Conservation (phyloP, 2,329 filamentous ascomycete species). For the Camptophora hylomeconis region DNA sequence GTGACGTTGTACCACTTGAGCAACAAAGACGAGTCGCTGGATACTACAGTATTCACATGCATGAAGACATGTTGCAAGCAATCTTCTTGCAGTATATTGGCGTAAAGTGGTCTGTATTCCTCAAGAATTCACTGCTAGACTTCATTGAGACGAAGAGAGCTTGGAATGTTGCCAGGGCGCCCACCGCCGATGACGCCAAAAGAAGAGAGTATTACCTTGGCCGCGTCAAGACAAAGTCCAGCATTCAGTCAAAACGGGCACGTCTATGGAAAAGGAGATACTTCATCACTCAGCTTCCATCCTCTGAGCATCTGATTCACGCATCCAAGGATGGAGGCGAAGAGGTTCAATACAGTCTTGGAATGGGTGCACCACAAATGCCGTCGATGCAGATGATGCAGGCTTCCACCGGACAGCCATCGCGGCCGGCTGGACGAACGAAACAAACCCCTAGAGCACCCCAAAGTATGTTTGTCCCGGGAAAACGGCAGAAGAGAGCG, state of each 20-base stretch:
- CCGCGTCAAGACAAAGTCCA: constrained; percentile 3
- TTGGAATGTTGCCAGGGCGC: constrained; percentile 32
- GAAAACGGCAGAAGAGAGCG: neutral
- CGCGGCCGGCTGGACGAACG: neutral
- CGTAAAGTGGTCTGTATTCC: constrained; percentile 35
- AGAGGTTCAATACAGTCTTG: no score
- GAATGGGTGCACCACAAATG: no score
- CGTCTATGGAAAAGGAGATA: no score
- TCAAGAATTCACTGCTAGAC: constrained; percentile 29
- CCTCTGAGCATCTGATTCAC: no score
- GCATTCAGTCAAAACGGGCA: no score
- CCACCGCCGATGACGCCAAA: constrained; percentile 24
- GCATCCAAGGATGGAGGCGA: no score
- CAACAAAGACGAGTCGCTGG: constrained; percentile 43
- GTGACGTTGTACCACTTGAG: constrained; percentile 30
- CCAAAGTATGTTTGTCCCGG: no score
- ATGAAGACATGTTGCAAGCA: constrained; percentile 44
- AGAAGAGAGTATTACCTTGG: constrained; percentile 34
- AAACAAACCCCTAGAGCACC: constrained; percentile 1
- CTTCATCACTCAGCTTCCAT: constrained; percentile 45
- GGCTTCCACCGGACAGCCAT: no score
- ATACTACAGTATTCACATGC: constrained; percentile 46
- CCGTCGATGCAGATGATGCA: no score
- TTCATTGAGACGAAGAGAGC: no score
- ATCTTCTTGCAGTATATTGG: constrained; percentile 44